A percentile compares a stretch with the other conserved stretches of the same genome.
phyloP scores from a whole-genome alignment of 2,329 filamentous ascomycete species.

The Penicillium sumatraense region DNA sequence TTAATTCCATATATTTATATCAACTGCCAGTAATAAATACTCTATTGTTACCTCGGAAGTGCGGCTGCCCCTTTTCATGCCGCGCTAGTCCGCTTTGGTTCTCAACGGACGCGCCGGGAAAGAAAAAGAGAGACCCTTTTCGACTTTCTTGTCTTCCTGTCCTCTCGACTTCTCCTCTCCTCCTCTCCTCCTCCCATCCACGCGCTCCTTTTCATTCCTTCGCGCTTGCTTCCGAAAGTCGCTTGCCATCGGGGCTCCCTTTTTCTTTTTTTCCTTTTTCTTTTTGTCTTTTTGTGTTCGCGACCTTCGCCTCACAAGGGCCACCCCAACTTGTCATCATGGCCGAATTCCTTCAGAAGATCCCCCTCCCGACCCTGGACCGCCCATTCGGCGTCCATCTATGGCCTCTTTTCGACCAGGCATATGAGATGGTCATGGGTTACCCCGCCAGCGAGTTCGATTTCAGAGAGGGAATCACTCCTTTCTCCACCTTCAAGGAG shows the following conservation, averaged over 20 bases:
- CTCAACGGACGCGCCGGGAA: conserved; percentile 35
- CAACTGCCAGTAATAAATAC: neutral
- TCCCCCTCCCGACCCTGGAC: conserved; percentile 79
- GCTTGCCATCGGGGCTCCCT: conserved; percentile 1
- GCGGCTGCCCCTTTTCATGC: conserved; percentile 31
- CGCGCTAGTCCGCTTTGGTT: conserved; percentile 32
- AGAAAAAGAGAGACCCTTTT: conserved; percentile 21
- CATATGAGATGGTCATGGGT: conserved; percentile 74
- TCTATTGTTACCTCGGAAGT: conserved; percentile 17
- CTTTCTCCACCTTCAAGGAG: conserved; percentile 86
- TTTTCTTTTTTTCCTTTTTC: conserved; percentile 17
- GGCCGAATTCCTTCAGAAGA: conserved; percentile 55
- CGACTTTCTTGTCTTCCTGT: conserved; percentile 61
- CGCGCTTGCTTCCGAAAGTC: conserved; percentile 53
- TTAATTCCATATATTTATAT: neutral
- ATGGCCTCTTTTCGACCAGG: conserved; percentile 94
- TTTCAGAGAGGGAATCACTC: conserved; percentile 80
- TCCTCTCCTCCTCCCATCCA: too few relatives aligned
- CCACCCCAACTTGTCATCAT: conserved; percentile 40
- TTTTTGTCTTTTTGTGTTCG: conserved; percentile 11
- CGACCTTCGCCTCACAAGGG: conserved; percentile 4
- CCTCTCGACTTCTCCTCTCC: too few relatives aligned
- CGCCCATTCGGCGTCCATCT: conserved; percentile 87
- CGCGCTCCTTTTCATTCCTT: conserved; percentile 60
- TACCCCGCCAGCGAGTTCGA: conserved; percentile 85